phyloP scores from a whole-genome alignment of 805 yeast genomes.

The Barnettozyma siamensis region DNA sequence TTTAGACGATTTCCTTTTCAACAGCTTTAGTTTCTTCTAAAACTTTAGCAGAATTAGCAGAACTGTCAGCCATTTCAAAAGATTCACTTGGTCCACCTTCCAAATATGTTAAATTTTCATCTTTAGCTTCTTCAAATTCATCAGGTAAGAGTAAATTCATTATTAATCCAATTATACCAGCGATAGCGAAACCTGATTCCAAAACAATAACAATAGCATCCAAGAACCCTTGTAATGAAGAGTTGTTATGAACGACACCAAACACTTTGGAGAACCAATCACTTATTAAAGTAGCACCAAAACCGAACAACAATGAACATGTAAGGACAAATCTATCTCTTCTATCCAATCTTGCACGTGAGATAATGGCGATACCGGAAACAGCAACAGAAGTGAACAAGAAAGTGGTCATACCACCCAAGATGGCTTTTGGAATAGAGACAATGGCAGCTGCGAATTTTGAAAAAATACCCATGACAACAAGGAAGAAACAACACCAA shows the following conservation, averaged over 20 bases:
- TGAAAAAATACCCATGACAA: constrained; percentile 83
- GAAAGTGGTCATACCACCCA: constrained; percentile 90
- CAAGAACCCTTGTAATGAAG: constrained; percentile 50
- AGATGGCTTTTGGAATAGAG: constrained; percentile 69
- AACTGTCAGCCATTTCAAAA: constrained; percentile 13
- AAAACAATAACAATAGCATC: constrained; percentile 63
- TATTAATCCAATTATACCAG: constrained; percentile 59
- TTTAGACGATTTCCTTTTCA: neutral
- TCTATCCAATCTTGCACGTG: constrained; percentile 49
- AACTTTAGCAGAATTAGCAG: neutral
- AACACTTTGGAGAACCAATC: constrained; percentile 61
- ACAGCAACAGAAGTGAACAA: constrained; percentile 70
- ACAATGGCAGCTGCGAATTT: constrained; percentile 88
- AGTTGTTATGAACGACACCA: constrained; percentile 57
- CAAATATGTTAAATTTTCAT: constrained; percentile 13
- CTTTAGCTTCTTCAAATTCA: constrained; percentile 1
- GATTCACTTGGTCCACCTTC: constrained; percentile 15
- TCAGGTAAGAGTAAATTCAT: constrained; percentile 51
- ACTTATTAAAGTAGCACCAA: constrained; percentile 62
- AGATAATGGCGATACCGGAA: constrained; percentile 64
- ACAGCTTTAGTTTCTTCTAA: too few relatives aligned
- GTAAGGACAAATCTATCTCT: constrained; percentile 70
- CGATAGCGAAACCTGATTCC: constrained; percentile 69
- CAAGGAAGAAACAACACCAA: constrained; percentile 73
- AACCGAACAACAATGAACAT: constrained; percentile 55